These are phyloP conservation scores for Solidago caesia DNA, from an alignment of 129 eudicot species.

Conservation along the genomic window DNA sequence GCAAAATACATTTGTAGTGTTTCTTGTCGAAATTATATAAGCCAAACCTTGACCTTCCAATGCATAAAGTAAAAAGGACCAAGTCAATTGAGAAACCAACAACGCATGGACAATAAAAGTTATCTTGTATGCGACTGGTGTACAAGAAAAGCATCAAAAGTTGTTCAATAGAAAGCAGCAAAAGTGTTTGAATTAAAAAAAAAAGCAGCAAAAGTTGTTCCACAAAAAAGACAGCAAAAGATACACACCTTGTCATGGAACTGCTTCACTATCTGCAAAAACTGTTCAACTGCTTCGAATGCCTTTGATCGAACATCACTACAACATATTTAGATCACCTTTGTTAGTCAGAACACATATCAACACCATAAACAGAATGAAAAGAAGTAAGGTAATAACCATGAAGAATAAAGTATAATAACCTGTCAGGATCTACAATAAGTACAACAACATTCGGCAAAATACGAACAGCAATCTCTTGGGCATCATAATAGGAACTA, in stretches of 20 bases:
- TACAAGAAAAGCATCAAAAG: slow-evolving; percentile 4
- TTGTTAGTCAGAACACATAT: slow-evolving; percentile 15
- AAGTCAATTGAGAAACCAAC: slow-evolving; percentile 8
- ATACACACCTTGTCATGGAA: slow-evolving; percentile 60
- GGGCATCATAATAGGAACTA: slow-evolving; percentile 75
- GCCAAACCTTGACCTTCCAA: slow-evolving; percentile 14
- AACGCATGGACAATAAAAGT: slow-evolving; percentile 13
- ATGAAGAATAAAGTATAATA: slow-evolving; percentile 41
- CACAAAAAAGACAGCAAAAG: neutral
- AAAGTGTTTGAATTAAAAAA: neutral
- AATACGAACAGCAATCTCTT: slow-evolving; percentile 83
- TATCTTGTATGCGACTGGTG: neutral
- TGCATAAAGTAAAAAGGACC: slow-evolving; percentile 3
- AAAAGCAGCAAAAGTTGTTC: neutral
- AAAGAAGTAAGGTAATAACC: slow-evolving; percentile 16
- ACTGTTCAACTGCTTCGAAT: slow-evolving; percentile 81
- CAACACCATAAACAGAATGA: slow-evolving; percentile 16
- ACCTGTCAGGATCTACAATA: slow-evolving; percentile 95
- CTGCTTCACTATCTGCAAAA: slow-evolving; percentile 72
- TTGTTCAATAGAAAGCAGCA: neutral
- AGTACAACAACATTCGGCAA: slow-evolving; percentile 85
- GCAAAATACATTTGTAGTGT: neutral
- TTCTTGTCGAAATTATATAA: slow-evolving; percentile 13
- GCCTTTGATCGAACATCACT: slow-evolving; percentile 94
- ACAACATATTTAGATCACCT: slow-evolving; percentile 11